These are phyloP conservation scores for Cryptosporidium ryanae DNA, from an alignment of 169 alveolate species.

Conservation along the genomic window DNA sequence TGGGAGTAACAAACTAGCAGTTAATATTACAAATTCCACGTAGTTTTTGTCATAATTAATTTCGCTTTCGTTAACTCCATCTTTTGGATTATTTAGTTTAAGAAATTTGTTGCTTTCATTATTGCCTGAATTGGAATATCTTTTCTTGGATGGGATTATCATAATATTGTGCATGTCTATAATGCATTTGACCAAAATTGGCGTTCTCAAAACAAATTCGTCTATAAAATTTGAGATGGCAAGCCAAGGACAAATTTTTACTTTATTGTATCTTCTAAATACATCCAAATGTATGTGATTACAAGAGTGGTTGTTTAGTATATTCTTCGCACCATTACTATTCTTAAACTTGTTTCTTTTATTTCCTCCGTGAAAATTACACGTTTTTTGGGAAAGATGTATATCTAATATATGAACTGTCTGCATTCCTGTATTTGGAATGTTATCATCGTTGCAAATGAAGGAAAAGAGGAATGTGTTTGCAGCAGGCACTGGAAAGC, in stretches of 20 bases:
- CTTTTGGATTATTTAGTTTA: background rate
- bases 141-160: constrained; percentile 41
- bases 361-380: constrained; percentile 1
- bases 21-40: constrained; percentile 51
- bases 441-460: constrained; percentile 62
- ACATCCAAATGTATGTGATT: constrained; percentile 63
- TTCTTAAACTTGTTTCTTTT: constrained; percentile 5
- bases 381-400: constrained; percentile 44
- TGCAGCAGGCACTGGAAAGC: constrained; percentile 74
- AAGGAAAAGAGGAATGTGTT: constrained; percentile 51
- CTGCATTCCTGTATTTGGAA: constrained; percentile 66
- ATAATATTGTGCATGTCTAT: constrained; percentile 54
- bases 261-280: constrained; percentile 40
- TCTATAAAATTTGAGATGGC: constrained; percentile 70
- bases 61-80: background rate
- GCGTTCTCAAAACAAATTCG: constrained; percentile 67
- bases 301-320: constrained; percentile 14
- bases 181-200: constrained; percentile 54
- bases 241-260: constrained; percentile 73
- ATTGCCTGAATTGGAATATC: background rate
- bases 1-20: constrained; percentile 37
- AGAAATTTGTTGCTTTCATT: background rate
- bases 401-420: constrained; percentile 47
- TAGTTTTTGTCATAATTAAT: constrained; percentile 5
- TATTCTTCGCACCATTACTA: background rate